Evolutionary conservation across 2,329 filamentous ascomycete genomes (phyloP).

Genomic region (Ophiostoma australiae): DNA sequence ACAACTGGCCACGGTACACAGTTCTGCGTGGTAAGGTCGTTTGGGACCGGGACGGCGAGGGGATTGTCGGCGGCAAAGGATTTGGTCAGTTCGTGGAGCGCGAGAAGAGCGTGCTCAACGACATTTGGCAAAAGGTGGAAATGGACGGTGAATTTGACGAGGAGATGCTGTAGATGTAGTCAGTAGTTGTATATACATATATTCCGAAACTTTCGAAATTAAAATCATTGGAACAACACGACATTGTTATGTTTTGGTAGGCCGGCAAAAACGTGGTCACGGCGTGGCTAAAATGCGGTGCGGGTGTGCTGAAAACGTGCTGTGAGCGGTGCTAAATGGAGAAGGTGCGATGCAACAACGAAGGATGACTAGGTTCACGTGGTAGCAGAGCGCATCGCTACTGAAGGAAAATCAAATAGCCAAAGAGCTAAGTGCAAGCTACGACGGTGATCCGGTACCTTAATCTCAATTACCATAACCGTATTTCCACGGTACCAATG

Average conservation of each 20-base stretch:
- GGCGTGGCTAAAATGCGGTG: background rate
- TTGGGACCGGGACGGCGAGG: conserved; percentile 52
- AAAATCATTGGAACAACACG: background rate
- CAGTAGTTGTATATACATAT: background rate
- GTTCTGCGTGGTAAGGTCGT: conserved; percentile 54
- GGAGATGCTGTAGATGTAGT: conserved; percentile 24
- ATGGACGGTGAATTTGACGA: conserved; percentile 27
- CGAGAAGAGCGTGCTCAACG: conserved; percentile 29
- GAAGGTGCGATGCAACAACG: background rate
- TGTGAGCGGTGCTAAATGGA: background rate
- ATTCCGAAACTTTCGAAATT: background rate
- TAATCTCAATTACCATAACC: background rate
- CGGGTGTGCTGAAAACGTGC: background rate
- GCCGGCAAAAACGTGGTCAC: background rate
- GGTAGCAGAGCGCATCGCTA: background rate
- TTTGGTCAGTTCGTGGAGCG: conserved; percentile 48
- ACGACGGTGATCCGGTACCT: background rate
- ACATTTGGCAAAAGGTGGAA: conserved; percentile 28
- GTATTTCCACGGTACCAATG: background rate
- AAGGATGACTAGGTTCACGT: background rate
- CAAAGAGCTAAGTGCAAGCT: background rate
- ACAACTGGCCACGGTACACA: conserved; percentile 59
- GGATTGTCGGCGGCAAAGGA: conserved; percentile 45
- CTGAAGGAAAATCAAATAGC: conserved; percentile 1
- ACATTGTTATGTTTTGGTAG: background rate